A percentile compares a stretch with the other conserved stretches of the same genome.
Evolutionary conservation across 176 grass and related monocot species (phyloP).

Genomic region (Echinochloa phyllopogon): DNA sequence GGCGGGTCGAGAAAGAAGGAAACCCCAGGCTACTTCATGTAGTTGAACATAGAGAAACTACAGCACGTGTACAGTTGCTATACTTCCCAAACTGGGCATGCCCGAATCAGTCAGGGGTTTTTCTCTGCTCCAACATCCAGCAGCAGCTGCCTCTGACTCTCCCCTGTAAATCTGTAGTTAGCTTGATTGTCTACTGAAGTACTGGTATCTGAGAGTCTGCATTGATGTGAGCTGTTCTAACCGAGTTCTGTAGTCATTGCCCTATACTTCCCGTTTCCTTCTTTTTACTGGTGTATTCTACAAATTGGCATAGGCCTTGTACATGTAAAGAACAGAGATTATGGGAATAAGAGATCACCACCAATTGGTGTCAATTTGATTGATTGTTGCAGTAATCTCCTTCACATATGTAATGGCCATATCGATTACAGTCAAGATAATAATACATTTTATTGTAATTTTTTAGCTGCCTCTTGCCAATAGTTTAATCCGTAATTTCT

Average conservation of each 20-base stretch:
- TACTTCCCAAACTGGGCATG: constrained; percentile 6
- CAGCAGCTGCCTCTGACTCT: background rate
- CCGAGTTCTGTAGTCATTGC: background rate
- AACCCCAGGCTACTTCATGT: constrained; percentile 61
- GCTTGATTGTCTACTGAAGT: constrained; percentile 20
- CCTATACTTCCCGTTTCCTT: background rate
- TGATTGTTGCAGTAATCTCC: background rate
- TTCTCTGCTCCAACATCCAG: constrained; percentile 20
- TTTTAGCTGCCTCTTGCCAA: too few species aligned
- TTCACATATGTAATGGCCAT: background rate
- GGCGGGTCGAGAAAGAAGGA: constrained; percentile 72
- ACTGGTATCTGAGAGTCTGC: background rate
- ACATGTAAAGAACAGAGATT: constrained; percentile 25
- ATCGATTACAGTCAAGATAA: background rate
- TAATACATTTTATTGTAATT: too few species aligned
- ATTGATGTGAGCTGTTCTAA: constrained; percentile 16
- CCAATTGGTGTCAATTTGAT: constrained; percentile 1
- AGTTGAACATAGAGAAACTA: constrained; percentile 35
- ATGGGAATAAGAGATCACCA: background rate
- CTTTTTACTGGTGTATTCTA: background rate
- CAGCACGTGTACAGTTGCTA: constrained; percentile 35
- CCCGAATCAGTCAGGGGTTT: constrained; percentile 6
- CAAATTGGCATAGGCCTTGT: background rate
- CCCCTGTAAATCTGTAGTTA: constrained; percentile 44
- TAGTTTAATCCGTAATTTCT: too few species aligned